Conservation (phyloP, 495 filamentous ascomycete species). For the Jackrogersella minutella region DNA sequence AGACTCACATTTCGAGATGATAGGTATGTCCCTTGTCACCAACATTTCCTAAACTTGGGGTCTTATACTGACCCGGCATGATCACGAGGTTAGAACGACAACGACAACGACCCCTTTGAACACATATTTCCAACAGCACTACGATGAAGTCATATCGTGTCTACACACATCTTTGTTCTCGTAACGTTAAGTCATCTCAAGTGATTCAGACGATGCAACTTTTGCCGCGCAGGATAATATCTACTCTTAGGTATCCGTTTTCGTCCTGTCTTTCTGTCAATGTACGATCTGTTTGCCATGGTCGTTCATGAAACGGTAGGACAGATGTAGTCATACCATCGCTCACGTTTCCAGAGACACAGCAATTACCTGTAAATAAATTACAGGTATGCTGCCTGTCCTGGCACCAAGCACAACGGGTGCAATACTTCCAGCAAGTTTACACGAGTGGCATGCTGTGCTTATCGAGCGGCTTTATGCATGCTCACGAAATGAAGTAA, state of each 20-base stretch:
- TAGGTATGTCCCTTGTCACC: not conserved
- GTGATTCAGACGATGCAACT: not conserved
- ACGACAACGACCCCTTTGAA: not conserved
- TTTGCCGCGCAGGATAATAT: not conserved
- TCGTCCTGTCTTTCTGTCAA: not conserved
- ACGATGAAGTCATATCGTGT: not conserved
- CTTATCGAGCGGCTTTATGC: conserved; percentile 21
- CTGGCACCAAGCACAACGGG: not conserved
- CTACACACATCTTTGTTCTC: not conserved
- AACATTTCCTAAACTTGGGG: conserved; percentile 2
- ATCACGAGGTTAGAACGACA: not conserved
- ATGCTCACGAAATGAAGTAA: conserved; percentile 13
- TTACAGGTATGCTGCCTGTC: not conserved
- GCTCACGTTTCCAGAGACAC: conserved; percentile 6
- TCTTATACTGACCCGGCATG: conserved; percentile 1
- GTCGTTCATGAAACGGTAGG: conserved; percentile 30
- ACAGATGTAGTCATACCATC: conserved; percentile 27
- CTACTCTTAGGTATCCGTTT: not conserved
- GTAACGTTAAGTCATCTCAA: not conserved
- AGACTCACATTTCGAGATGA: not conserved
- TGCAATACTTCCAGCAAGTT: not conserved
- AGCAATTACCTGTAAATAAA: conserved; percentile 7
- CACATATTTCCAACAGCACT: no score
- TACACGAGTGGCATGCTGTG: not conserved
- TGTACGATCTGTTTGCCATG: not conserved